Base-by-base conservation (phyloP, 1,139 yeast genomes). In the Zhuliangozyma blackwelliae region DNA sequence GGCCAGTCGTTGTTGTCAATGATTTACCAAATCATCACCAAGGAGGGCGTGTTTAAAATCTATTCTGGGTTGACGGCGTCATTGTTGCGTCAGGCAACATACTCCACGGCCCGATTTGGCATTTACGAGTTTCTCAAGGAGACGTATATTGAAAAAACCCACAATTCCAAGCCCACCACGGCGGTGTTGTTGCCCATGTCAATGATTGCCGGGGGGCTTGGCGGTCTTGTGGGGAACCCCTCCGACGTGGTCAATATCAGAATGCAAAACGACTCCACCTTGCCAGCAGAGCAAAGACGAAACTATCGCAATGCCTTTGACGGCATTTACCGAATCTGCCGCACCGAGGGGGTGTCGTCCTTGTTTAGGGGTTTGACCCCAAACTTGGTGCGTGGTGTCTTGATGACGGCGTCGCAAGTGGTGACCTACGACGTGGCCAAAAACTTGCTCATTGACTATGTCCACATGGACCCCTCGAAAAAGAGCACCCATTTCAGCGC, bases 321-420 rank as follows among this genome's bases (percentile, higher is more conserved):
- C 55, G 96, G 96, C 7, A 61, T 87, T 28, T 52, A 59, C 39
- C 70, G 82, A 46, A 79, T 88, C 36, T 49, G 65, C n/a, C 65
- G 58, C 32, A 77, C 79, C 31, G 96, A 88, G 56, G 82, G 84
- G 10, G 49, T 71, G 2, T 39, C 51, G n/a, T 68, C 88, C 2
- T 63, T 85, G 41, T 80, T 83, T 53, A 71, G 92, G 44, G 96
- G 96, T 1, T 65, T 85, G 44, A 72, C 72, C 21, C 95, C 96
- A 20, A 88, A 88, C 54, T 71, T 86, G 50, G 72, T 81, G 3
- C 72, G 96, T 53, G 96, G 95, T 16, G 77, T 86, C 8, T 68
- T 88, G 40, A 88, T 88, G 96, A 88, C 96, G 0, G 90, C 95
- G 1, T 82, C 94, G 2, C 96, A 88, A 57, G 94, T 87, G 39